Evolutionary conservation across 2,329 filamentous ascomycete genomes (phyloP).

Genomic region (Neoarthrinium moseri): DNA sequence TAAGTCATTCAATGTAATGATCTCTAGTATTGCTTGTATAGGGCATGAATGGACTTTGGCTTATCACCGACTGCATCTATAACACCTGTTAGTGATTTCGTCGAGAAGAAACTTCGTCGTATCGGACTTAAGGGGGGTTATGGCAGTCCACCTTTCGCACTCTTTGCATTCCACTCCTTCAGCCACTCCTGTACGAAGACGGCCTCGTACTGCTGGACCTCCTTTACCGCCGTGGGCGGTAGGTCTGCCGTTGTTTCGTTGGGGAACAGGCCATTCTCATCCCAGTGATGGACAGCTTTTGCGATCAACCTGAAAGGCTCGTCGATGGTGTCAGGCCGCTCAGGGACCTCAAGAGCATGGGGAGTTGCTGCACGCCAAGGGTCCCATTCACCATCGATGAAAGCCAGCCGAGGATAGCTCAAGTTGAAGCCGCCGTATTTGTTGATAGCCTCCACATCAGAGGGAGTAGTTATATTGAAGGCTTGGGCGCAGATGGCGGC

Average conservation of each 20-base stretch:
- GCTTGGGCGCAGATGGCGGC: constrained; percentile 62
- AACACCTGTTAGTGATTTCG: neutral
- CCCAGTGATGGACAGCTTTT: constrained; percentile 80
- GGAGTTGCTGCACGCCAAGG: constrained; percentile 77
- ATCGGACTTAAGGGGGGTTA: neutral
- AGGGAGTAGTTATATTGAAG: constrained; percentile 66
- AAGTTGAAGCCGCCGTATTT: constrained; percentile 73
- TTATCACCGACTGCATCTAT: neutral
- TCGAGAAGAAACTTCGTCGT: neutral
- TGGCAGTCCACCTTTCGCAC: neutral
- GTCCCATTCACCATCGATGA: constrained; percentile 75
- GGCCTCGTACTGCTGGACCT: constrained; percentile 57
- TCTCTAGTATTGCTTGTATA: constrained; percentile 4
- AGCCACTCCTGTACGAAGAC: constrained; percentile 68
- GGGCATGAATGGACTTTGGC: neutral
- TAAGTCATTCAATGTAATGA: neutral
- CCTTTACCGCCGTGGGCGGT: constrained; percentile 57
- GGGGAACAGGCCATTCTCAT: constrained; percentile 66
- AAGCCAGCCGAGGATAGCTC: constrained; percentile 71
- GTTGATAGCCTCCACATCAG: constrained; percentile 69
- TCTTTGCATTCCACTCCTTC: constrained; percentile 48
- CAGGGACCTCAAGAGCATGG: constrained; percentile 60
- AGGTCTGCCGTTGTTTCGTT: constrained; percentile 59
- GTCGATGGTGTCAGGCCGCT: constrained; percentile 56
- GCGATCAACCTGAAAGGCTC: constrained; percentile 74